Evolutionary conservation across 140 eudicot species (phyloP), one percentile per base, ranked within the genome.

Genomic region (Anethum foeniculum): DNA sequence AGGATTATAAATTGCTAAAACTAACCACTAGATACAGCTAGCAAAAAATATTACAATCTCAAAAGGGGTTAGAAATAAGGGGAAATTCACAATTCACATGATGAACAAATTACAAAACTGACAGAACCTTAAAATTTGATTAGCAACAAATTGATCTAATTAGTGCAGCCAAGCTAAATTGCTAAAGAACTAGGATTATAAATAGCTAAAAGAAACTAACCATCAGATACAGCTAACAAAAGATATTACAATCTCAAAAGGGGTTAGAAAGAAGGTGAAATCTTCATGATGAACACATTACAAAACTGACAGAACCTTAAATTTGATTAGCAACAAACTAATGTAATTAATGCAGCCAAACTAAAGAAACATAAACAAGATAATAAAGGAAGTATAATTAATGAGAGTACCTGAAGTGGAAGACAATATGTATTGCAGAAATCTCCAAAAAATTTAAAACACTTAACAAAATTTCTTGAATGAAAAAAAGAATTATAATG

Each of bases 371-470:
- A 25, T 19, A 39, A 73, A 9, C 32, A n/a, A 18, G 16, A 39
- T 39, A 73, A 7, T 73, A 44, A 73, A 39, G 56, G 54, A 10
- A 5, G 18, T 39, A 21, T 34, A 73, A 73, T 73, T 23, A 73
- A 73, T 73, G 54, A 73, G 34, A 43, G 52, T 73, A 73, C 77
- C 77, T 73, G 77, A 39, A 41, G 16, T 25, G 58, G 56, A 75
- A 75, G 32, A 13, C n/a, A 44, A 15, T 4, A 12, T 46, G 32
- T 4, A 25, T 11, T 2, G 14, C n/a, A 25, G 30, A 14, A 13
- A 6, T 46, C 41, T 47, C 25, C 62, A 47, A 47, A 72, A 41
- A 12, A 2, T 1, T 10, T 21, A 74, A 19, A n/a, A 74, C 38
- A 74, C 15, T 13, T 13, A 34, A 34, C 5, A 4, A 34, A 34